Evolutionary conservation across 2,329 filamentous ascomycete species (phyloP).

Genomic region (Chaetomiaceae sp.): DNA sequence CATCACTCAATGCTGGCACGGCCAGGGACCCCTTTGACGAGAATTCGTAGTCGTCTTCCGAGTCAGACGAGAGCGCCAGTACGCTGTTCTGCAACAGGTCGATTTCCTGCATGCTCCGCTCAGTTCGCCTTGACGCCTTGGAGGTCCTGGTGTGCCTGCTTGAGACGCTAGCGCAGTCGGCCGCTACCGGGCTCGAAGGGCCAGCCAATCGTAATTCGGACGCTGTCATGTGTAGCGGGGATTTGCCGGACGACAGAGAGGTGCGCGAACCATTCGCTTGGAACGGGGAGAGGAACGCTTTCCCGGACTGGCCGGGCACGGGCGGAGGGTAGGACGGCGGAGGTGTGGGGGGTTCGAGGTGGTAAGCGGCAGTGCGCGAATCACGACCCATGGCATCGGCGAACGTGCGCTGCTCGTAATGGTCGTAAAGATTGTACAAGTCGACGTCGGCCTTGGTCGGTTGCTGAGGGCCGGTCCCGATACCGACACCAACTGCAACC

Average conservation of each 20-base stretch:
- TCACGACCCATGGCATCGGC: constrained; percentile 34
- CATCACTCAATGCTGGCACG: constrained; percentile 24
- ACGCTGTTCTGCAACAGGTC: constrained; percentile 51
- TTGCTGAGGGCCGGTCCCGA: constrained; percentile 2
- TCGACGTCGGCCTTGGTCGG: constrained; percentile 31
- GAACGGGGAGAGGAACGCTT: constrained; percentile 18
- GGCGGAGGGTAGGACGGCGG: constrained; percentile 13
- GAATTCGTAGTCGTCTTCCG: constrained; percentile 40
- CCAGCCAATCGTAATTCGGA: constrained; percentile 26
- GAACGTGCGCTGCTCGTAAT: constrained; percentile 53
- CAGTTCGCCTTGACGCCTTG: constrained; percentile 45
- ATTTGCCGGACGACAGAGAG: constrained; percentile 12
- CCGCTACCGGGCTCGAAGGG: constrained; percentile 29
- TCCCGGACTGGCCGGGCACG: constrained; percentile 9
- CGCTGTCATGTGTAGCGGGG: constrained; percentile 11
- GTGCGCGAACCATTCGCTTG: constrained; percentile 1
- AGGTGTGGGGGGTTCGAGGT: constrained; percentile 3
- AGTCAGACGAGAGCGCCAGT: constrained; percentile 52
- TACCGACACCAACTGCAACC: too few relatives aligned
- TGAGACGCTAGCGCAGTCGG: constrained; percentile 47
- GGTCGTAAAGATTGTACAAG: constrained; percentile 48
- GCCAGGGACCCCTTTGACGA: constrained; percentile 30
- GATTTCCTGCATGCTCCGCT: constrained; percentile 42
- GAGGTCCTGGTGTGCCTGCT: constrained; percentile 51
- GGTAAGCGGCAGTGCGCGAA: constrained; percentile 10